Evolutionary conservation across 2,329 filamentous ascomycete genomes (phyloP).

Genomic region (Stagonosporopsis tanaceti): DNA sequence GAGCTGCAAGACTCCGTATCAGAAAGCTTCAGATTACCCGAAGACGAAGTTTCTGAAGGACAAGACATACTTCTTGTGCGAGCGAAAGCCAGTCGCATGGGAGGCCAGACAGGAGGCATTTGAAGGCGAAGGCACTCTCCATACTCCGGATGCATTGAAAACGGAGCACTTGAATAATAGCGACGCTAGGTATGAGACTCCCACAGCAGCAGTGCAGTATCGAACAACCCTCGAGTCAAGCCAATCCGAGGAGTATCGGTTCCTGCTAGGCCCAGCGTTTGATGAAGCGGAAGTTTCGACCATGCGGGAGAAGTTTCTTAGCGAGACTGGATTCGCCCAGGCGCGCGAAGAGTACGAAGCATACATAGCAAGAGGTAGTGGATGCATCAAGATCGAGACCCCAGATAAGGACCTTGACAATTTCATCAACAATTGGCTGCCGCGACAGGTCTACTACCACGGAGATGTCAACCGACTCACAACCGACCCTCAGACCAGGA

Average conservation of each 20-base stretch:
- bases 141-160: slow-evolving; percentile 58
- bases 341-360: slow-evolving; percentile 58
- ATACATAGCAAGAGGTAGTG: slow-evolving; percentile 61
- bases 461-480: slow-evolving; percentile 67
- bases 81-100: slow-evolving; percentile 61
- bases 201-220: slow-evolving; percentile 63
- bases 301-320: slow-evolving; percentile 60
- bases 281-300: slow-evolving; percentile 60
- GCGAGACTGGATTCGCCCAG: slow-evolving; percentile 57
- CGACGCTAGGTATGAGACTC: slow-evolving; percentile 65
- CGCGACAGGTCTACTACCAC: slow-evolving; percentile 66
- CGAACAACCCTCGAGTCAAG: slow-evolving; percentile 51
- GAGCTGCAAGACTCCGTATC: slow-evolving; percentile 64
- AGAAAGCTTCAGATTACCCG: slow-evolving; percentile 64
- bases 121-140: slow-evolving; percentile 64
- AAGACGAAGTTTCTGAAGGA: slow-evolving; percentile 66
- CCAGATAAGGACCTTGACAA: slow-evolving; percentile 65
- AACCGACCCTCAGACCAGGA: slow-evolving; percentile 66
- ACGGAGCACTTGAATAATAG: slow-evolving; percentile 53
- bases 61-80: slow-evolving; percentile 65
- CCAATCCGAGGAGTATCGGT: slow-evolving; percentile 60
- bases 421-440: slow-evolving; percentile 67
- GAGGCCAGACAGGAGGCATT: slow-evolving; percentile 62
- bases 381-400: slow-evolving; percentile 62
- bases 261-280: slow-evolving; percentile 63